Evolutionary conservation across 1,284 basidiomycete genomes (phyloP), one percentile per base, ranked within the genome.

Genomic region (Pyrrhoderma noxium): DNA sequence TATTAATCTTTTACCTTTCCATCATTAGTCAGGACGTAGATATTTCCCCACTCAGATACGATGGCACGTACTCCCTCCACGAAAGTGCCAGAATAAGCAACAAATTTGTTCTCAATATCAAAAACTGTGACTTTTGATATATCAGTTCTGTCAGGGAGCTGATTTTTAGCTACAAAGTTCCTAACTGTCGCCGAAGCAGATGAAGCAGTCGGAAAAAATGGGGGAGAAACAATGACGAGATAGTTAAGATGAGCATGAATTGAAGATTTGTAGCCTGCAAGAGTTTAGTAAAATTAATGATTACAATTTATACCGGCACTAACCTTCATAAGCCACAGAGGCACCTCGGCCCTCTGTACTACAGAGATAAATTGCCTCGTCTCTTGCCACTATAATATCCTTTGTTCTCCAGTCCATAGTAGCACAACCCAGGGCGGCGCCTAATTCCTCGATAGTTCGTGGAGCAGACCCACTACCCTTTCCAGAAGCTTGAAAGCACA

Each of bases 341-440:
- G 86, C 79, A 1, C 90, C 87, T 49, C 93, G 72, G 0, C 90
- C 92, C 19, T 94, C 89, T 0, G 80, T 77, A 0, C 86, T 84
- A 62, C 90, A 92, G 7, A 90, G 73, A 61, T 95, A 96, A 38
- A 98, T 83, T 1, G 93, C 94, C 60, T 98, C 95, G 48, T 96
- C 90, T 50, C 89, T 72, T 0, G 93, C 95, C 2, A 98, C 78
- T 9, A 95, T 77, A 60, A 98, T 82, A 62, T 90, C 80, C 37
- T 74, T 70, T 49, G 77, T 70, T 47, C 77, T 67, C 76, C 79
- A 77, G 63, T 90, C 82, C 77, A 93, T 85, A 18, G 79, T 78
- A 0, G 86, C 86, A 62, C 95, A 99, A 0, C 89, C 86, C 3
- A 97, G 68, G 0, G 79, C 87, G 41, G 82, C 82, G 0, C 94